phyloP scores from a whole-genome alignment of 176 grass and related monocot genomes.

The Calamus simplicifolius region DNA sequence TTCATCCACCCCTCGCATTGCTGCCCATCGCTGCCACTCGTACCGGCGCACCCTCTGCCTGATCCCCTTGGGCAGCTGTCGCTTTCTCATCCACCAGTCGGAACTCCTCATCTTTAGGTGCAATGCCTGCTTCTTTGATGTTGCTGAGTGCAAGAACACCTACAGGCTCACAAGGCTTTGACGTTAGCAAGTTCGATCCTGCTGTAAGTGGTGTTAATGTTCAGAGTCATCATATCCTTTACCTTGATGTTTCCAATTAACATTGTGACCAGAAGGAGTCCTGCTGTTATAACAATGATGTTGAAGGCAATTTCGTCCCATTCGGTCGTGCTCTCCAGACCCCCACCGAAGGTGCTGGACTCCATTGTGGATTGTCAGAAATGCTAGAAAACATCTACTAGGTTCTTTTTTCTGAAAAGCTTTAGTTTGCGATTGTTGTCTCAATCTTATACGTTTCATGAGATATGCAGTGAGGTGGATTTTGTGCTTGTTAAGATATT shows the following conservation, averaged over 20 bases:
- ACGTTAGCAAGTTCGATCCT: too few species aligned
- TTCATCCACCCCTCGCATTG: conserved; percentile 76
- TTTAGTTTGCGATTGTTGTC: too few species aligned
- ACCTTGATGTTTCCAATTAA: conserved; percentile 98
- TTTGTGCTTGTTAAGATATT: too few species aligned
- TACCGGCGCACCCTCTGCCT: conserved; percentile 70
- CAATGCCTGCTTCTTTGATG: conserved; percentile 87
- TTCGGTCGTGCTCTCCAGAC: conserved; percentile 86
- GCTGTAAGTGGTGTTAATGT: too few species aligned
- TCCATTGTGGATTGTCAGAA: too few species aligned
- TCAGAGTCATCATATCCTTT: too few species aligned
- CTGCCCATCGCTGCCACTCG: conserved; percentile 89
- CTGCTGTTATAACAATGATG: conserved; percentile 76
- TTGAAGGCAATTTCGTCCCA: conserved; percentile 98
- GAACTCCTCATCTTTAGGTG: conserved; percentile 45
- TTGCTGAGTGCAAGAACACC: conserved; percentile 86
- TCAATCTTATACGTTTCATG: too few species aligned
- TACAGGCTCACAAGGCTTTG: not conserved
- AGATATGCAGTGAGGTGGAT: too few species aligned
- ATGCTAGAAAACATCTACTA: too few species aligned
- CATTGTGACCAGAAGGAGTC: conserved; percentile 78
- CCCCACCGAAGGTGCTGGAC: conserved; percentile 77
- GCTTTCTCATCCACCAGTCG: conserved; percentile 83
- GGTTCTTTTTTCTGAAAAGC: too few species aligned
- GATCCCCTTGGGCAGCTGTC: conserved; percentile 34